phyloP scores from a whole-genome alignment of 192 early-diverging fungal species.

The Entomortierella chlamydospora region DNA sequence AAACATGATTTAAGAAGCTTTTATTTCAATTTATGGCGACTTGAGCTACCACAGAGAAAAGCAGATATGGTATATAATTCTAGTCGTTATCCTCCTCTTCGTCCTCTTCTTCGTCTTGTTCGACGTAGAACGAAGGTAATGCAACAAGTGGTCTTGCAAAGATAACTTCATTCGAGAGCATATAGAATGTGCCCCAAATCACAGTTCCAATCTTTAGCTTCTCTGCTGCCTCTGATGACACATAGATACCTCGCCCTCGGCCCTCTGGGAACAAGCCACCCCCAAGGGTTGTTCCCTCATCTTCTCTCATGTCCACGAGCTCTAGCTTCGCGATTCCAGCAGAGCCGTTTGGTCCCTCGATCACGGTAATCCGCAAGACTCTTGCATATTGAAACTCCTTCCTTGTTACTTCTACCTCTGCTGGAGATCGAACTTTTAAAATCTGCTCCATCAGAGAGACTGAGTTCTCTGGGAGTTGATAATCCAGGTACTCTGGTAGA shows the following conservation, averaged over 20 bases:
- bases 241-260: background rate
- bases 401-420: background rate
- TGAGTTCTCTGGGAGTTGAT: constrained; percentile 12
- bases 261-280: background rate
- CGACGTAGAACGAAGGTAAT: constrained; percentile 17
- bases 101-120: constrained; percentile 13
- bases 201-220: constrained; percentile 8
- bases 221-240: constrained; percentile 5
- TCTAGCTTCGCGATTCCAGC: background rate
- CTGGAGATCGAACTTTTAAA: background rate
- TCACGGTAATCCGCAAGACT: background rate
- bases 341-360: background rate
- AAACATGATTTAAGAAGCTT: too few relatives aligned
- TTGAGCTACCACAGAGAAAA: too few relatives aligned
- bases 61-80: too few relatives aligned
- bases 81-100: too few relatives aligned
- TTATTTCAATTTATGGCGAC: too few relatives aligned
- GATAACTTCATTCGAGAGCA: constrained; percentile 14
- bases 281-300: background rate
- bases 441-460: constrained; percentile 6
- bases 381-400: background rate
- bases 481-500: background rate
- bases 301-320: background rate
- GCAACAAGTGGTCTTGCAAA: constrained; percentile 36
- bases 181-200: constrained; percentile 31